Conservation (phyloP, 345 rosid genomes). For the Odontarrhena argentea region DNA sequence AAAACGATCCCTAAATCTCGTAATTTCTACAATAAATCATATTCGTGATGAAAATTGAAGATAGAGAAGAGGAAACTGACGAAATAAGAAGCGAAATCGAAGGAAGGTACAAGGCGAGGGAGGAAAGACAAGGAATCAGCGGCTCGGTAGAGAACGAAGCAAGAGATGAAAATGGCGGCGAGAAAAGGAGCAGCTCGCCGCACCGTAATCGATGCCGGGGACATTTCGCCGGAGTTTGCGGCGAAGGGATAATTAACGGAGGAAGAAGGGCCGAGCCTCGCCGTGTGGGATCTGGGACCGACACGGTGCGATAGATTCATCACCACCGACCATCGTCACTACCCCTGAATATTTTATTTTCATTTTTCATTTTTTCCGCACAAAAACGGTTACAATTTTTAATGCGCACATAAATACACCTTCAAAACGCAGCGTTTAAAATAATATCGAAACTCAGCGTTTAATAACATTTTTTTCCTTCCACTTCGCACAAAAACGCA, state of each 20-base stretch:
- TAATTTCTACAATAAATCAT: not conserved
- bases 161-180: slow-evolving; percentile 41
- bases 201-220: slow-evolving; percentile 32
- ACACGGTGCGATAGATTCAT: slow-evolving; percentile 37
- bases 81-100: slow-evolving; percentile 20
- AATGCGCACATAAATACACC: not conserved
- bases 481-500: too few relatives aligned
- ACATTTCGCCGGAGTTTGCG: slow-evolving; percentile 11
- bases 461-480: not conserved
- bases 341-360: not conserved
- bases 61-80: slow-evolving; percentile 9
- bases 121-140: slow-evolving; percentile 35
- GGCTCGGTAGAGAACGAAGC: slow-evolving; percentile 44
- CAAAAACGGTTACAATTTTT: slow-evolving; percentile 8
- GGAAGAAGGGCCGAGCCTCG: slow-evolving; percentile 31
- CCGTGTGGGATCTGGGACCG: slow-evolving; percentile 36
- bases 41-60: not conserved
- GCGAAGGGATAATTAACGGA: not conserved
- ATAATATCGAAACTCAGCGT: not conserved
- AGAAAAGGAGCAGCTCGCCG: slow-evolving; percentile 42
- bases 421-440: slow-evolving; percentile 4
- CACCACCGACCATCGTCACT: slow-evolving; percentile 35
- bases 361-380: not conserved
- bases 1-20: slow-evolving; percentile 6
- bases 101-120: slow-evolving; percentile 18